A percentile compares a stretch with the other conserved stretches of the same genome.
phyloP scores from a whole-genome alignment of 495 filamentous ascomycete species.

The Penicillium maclennaniae region DNA sequence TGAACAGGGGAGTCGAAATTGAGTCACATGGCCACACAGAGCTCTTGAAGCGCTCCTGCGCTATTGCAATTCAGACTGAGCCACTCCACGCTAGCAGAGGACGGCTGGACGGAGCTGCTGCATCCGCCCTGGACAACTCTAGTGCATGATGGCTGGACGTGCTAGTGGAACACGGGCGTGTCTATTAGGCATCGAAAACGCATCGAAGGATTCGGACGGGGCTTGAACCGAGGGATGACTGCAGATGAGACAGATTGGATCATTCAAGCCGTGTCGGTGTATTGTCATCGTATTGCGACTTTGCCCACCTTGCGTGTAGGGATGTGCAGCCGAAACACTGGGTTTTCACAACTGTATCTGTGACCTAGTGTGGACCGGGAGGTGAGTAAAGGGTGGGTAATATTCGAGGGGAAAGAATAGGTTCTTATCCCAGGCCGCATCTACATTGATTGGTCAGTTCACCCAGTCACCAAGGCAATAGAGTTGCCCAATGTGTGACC shows the following conservation, averaged over 20 bases:
- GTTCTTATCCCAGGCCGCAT: not conserved
- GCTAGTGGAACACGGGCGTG: conserved; percentile 12
- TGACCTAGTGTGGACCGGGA: not conserved
- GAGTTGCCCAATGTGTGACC: conserved; percentile 1
- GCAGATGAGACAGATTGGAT: conserved; percentile 11
- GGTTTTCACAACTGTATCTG: not conserved
- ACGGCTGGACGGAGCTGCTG: conserved; percentile 8
- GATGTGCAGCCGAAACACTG: not conserved
- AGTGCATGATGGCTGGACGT: conserved; percentile 11
- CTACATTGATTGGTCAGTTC: not conserved
- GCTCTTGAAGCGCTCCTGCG: not conserved
- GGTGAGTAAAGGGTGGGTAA: not conserved
- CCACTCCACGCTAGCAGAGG: conserved; percentile 9
- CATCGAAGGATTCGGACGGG: conserved; percentile 31
- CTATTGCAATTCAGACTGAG: conserved; percentile 11
- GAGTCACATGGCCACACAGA: conserved; percentile 2
- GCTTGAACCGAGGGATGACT: conserved; percentile 20
- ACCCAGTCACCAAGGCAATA: not conserved
- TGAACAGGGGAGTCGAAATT: not conserved
- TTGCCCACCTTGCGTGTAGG: not conserved
- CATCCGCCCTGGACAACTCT: conserved; percentile 16
- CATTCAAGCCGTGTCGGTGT: conserved; percentile 7
- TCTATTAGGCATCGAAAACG: conserved; percentile 33
- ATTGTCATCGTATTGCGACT: not conserved
- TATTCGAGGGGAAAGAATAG: not conserved